phyloP scores from a whole-genome alignment of 306 rosid genomes.

The Styphnolobium japonicum region DNA sequence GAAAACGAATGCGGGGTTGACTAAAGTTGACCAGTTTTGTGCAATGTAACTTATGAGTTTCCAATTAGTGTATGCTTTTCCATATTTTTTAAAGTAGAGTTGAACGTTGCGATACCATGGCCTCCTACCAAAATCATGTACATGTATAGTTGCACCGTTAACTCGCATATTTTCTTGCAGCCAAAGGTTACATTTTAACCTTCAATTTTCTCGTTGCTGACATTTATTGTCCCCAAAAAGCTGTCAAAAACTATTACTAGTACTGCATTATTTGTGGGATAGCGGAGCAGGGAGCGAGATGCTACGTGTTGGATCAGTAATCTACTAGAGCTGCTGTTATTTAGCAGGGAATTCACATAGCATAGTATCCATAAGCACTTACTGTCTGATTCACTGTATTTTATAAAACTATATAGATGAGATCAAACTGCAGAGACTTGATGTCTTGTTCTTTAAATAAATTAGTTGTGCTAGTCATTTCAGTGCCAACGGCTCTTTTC shows the following conservation, averaged over 20 bases:
- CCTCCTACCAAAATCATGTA: conserved; percentile 41
- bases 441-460: not conserved
- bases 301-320: not conserved
- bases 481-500: not conserved
- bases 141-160: conserved; percentile 43
- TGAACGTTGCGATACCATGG: conserved; percentile 31
- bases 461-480: not conserved
- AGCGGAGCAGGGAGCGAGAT: not conserved
- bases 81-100: conserved; percentile 33
- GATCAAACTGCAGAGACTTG: not conserved
- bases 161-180: conserved; percentile 23
- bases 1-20: not conserved
- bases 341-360: not conserved
- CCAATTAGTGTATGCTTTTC: conserved; percentile 40
- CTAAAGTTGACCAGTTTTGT: not conserved
- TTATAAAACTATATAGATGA: not conserved
- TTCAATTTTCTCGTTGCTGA: not conserved
- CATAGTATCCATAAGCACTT: not conserved
- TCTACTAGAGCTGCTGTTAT: not conserved
- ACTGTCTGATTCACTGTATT: not conserved
- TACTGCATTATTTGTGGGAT: not conserved
- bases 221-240: not conserved
- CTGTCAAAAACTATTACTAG: not conserved
- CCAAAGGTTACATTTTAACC: conserved; percentile 25
- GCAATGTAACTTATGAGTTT: conserved; percentile 36